Conservation (phyloP, 306 rosid genomes). For the Lablab purpureus region DNA sequence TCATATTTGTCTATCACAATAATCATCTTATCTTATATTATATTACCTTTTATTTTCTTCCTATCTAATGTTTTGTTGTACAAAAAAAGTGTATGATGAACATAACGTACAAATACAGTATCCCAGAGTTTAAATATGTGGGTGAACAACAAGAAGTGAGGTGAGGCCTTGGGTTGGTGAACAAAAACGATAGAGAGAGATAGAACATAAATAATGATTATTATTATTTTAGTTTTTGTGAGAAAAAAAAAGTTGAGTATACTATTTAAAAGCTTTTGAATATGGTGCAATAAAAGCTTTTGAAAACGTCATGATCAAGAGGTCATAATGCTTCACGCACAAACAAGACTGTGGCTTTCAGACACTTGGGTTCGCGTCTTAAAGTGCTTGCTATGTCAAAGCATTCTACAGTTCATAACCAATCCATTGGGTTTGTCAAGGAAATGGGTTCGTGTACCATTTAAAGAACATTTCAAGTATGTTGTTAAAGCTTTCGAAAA, state of each 20-base stretch:
- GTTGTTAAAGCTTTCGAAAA: not conserved
- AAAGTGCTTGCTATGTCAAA: too few relatives aligned
- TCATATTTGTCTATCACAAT: too few relatives aligned
- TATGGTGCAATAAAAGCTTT: not conserved
- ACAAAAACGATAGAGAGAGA: not conserved
- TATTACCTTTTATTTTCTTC: not conserved
- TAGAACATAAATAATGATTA: not conserved
- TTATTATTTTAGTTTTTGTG: not conserved
- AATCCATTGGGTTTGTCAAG: too few relatives aligned
- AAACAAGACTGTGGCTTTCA: not conserved
- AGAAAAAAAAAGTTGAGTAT: not conserved
- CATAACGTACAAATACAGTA: not conserved
- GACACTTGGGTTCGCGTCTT: not conserved
- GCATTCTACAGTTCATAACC: too few relatives aligned
- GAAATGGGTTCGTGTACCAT: too few relatives aligned
- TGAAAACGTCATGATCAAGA: not conserved
- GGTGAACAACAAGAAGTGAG: not conserved
- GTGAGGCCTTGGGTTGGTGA: not conserved
- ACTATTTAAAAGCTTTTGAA: not conserved
- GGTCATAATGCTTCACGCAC: not conserved
- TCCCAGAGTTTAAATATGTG: not conserved
- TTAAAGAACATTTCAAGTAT: not conserved
- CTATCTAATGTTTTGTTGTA: not conserved
- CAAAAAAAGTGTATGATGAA: not conserved
- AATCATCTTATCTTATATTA: not conserved